Evolutionary conservation across 2,329 filamentous ascomycete species (phyloP), one percentile per base, ranked within the genome.

Genomic region (Colletotrichum lindemuthianum): DNA sequence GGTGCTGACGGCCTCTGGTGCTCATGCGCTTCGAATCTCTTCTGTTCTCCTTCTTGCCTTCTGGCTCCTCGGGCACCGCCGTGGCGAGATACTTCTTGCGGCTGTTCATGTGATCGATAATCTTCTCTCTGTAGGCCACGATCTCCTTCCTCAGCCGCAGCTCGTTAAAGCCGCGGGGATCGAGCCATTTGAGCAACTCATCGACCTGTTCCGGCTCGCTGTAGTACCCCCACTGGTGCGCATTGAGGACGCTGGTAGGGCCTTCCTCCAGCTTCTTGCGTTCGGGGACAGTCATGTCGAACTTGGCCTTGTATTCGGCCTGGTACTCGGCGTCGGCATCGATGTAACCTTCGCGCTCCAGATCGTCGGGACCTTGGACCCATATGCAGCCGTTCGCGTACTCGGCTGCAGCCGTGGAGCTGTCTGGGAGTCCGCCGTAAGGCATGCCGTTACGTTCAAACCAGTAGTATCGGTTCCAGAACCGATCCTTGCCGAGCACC

Each of bases 381-480:
- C 96, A 99, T 60, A 99, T 86, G 63, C 95, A 92, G 8, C 93
- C 96, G 74, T 98, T 99, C 44, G 95, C 94, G 74, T 98, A 99
- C 8, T 87, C 90, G 24, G 95, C 93, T 49, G 89, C 84, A 1
- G 93, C 91, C 1, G 95, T 98, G 13, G 94, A 97, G 76, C 93
- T 97, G 68, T 86, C 88, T 0, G 94, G 94, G 59, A 97, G 84
- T 5, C 96, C 96, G 37, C 86, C 93, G 72, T 95, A 97, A 0
- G 96, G 96, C 94, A 98, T 98, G 32, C 94, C 96, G 73, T 98
- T 99, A 67, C 95, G 90, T 78, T 99, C 96, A 76, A 98, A 97
- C 95, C 96, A 99, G 82, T 96, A 98, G 78, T 98, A 99, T 58
- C 95, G 88, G 77, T 99, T 98, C 89, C 95, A 97, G 82, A 97